Conservation (phyloP, 768 basidiomycete genomes). For the Lentinula raphanica region DNA sequence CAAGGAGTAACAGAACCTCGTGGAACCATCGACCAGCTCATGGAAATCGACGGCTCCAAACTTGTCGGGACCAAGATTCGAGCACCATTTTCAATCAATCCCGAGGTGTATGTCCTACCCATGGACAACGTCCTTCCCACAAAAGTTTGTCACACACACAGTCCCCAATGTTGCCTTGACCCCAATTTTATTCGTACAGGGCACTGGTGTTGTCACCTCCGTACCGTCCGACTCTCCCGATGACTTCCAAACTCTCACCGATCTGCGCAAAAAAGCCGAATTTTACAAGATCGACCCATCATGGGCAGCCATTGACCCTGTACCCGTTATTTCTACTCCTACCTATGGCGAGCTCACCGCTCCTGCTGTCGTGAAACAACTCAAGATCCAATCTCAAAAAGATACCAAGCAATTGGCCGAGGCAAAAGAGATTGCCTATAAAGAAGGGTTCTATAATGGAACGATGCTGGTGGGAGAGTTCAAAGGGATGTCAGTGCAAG, state of each 20-base stretch:
- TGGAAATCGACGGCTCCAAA: constrained; percentile 72
- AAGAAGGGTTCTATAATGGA: constrained; percentile 96
- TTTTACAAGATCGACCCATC: constrained; percentile 91
- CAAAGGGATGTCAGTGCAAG: constrained; percentile 83
- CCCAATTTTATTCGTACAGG: constrained; percentile 36
- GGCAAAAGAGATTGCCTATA: constrained; percentile 97
- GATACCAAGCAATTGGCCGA: constrained; percentile 90
- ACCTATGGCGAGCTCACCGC: constrained; percentile 93
- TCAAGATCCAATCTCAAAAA: constrained; percentile 95
- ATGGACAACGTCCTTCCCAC: constrained; percentile 98
- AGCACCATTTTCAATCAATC: constrained; percentile 76
- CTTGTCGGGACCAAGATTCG: constrained; percentile 87
- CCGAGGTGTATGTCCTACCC: constrained; percentile 93
- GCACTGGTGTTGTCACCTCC: constrained; percentile 96
- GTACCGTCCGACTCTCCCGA: constrained; percentile 98
- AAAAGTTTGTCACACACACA: constrained; percentile 46
- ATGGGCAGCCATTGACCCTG: constrained; percentile 81
- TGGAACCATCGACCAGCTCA: constrained; percentile 67
- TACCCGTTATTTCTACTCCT: constrained; percentile 84
- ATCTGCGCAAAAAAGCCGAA: constrained; percentile 93
- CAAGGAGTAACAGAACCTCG: constrained; percentile 75
- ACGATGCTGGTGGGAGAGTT: constrained; percentile 89
- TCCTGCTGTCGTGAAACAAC: constrained; percentile 71
- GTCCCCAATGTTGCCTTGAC: not conserved
- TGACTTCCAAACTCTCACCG: constrained; percentile 85